A percentile compares a stretch with the other conserved stretches of the same genome.
phyloP scores from a whole-genome alignment of 1,284 basidiomycete species.

The Cryptococcus neoformans region DNA sequence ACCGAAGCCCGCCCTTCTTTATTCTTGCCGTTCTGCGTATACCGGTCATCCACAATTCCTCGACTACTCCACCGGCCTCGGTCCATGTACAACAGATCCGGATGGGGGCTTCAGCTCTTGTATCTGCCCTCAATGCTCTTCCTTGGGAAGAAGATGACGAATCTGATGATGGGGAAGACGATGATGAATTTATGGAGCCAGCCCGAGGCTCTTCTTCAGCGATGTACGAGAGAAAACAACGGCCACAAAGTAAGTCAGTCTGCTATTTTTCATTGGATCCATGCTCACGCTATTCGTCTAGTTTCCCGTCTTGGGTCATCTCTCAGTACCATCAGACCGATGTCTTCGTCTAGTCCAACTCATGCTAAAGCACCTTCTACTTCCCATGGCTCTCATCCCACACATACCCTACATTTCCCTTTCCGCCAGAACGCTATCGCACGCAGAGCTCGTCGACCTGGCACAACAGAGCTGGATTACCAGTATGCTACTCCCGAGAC shows the following conservation, averaged over 20 bases:
- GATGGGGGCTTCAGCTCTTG: constrained; percentile 45
- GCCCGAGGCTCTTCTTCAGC: constrained; percentile 8
- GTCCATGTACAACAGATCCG: constrained; percentile 27
- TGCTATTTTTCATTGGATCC: not conserved
- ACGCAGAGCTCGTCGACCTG: constrained; percentile 32
- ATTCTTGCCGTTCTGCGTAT: not conserved
- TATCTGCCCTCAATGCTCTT: constrained; percentile 43
- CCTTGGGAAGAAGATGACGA: constrained; percentile 36
- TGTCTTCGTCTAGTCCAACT: constrained; percentile 11
- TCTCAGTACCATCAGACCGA: constrained; percentile 41
- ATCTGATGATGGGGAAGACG: constrained; percentile 17
- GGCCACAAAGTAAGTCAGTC: constrained; percentile 10
- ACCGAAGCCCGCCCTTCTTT: not conserved
- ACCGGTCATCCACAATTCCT: constrained; percentile 1
- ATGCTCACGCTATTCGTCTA: constrained; percentile 9
- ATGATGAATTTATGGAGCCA: not conserved
- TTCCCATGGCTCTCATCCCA: constrained; percentile 4
- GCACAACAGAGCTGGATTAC: constrained; percentile 28
- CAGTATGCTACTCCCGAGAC: constrained; percentile 19
- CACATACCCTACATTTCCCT: constrained; percentile 30
- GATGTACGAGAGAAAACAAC: constrained; percentile 1
- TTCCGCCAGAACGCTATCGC: constrained; percentile 42
- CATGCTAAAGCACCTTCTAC: constrained; percentile 1
- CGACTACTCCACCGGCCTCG: not conserved
- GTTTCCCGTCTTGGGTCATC: constrained; percentile 37